Percentiles rank a stretch among this genome's conserved stretches.
These are phyloP conservation scores for Pyricularia pennisetigena DNA, from an alignment of 2,329 filamentous ascomycete species.

Conservation along the genomic window DNA sequence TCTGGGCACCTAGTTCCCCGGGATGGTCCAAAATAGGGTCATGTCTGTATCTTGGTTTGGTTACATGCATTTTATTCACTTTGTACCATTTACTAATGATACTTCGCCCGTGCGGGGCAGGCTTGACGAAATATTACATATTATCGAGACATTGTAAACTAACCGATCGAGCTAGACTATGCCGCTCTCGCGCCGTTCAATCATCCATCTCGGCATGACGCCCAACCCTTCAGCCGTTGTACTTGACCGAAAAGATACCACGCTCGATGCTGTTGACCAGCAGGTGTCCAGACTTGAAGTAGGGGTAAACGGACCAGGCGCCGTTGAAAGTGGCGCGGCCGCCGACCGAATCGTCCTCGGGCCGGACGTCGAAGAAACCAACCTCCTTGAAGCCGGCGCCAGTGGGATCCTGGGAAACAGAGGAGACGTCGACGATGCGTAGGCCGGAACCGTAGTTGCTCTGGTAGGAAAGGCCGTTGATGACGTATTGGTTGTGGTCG, in stretches of 20 bases:
- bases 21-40: no score
- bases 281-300: slow-evolving; percentile 24
- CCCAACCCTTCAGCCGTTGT: neutral
- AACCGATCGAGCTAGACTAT: neutral
- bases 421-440: slow-evolving; percentile 21
- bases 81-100: no score
- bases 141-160: neutral
- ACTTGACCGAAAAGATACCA: slow-evolving; percentile 25
- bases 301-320: slow-evolving; percentile 32
- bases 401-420: slow-evolving; percentile 20
- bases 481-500: slow-evolving; percentile 35
- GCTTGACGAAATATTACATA: no score
- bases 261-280: slow-evolving; percentile 39
- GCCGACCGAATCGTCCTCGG: slow-evolving; percentile 32
- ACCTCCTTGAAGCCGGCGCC: slow-evolving; percentile 30
- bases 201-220: neutral
- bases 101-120: no score
- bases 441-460: slow-evolving; percentile 35
- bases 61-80: neutral
- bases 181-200: neutral
- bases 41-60: no score
- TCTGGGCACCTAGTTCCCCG: no score
- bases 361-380: slow-evolving; percentile 36
- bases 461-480: slow-evolving; percentile 29
- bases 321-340: slow-evolving; percentile 26